These are phyloP conservation scores for Gaeumannomyces sp. DNA, from an alignment of 2,329 filamentous ascomycete species.

Conservation along the genomic window DNA sequence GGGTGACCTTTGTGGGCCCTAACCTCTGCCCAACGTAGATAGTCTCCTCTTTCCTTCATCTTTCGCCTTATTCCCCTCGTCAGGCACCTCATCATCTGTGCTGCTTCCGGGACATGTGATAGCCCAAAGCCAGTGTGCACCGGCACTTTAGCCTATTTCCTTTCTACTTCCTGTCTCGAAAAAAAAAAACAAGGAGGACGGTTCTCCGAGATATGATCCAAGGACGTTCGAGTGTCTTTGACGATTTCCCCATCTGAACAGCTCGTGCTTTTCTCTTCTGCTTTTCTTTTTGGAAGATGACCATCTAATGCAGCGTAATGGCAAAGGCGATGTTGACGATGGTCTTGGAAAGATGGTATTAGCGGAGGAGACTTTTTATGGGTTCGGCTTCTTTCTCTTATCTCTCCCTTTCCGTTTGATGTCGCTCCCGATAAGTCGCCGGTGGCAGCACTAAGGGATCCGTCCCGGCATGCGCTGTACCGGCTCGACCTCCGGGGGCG, in stretches of 20 bases:
- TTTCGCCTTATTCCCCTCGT: neutral
- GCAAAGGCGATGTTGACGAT: neutral
- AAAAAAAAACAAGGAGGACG: neutral
- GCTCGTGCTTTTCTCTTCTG: neutral
- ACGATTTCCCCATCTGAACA: neutral
- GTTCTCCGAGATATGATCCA: neutral
- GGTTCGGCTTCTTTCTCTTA: neutral
- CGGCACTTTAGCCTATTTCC: neutral
- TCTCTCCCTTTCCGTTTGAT: neutral
- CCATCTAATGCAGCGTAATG: conserved; percentile 1
- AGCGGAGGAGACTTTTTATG: neutral
- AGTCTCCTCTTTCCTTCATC: neutral
- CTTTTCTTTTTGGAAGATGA: neutral
- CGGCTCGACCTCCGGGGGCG: too few species aligned
- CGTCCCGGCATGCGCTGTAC: neutral
- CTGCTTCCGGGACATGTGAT: neutral
- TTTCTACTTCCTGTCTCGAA: neutral
- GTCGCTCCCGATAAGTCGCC: neutral
- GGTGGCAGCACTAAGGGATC: too few species aligned
- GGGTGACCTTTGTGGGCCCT: neutral
- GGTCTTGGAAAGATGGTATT: neutral
- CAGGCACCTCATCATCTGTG: neutral
- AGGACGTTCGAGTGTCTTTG: neutral
- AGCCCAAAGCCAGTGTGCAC: neutral
- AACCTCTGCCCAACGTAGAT: neutral